Conservation (phyloP, 2,329 filamentous ascomycete species). For the Colletotrichum magnum region DNA sequence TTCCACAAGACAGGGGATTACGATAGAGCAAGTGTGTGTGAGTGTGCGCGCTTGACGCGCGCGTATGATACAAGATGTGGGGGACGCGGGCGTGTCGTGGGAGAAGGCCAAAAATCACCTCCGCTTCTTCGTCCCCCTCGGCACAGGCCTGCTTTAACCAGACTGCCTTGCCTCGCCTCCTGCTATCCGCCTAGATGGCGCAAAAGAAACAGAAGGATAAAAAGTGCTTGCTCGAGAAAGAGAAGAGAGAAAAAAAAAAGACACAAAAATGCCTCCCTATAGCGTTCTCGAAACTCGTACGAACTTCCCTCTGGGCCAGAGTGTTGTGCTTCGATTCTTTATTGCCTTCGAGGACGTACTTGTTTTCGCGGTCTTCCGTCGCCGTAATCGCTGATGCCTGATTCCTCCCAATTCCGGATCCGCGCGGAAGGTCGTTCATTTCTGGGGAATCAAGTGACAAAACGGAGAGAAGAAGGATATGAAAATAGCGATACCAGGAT, state of each 20-base stretch:
- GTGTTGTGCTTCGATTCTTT: constrained; percentile 12
- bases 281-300: constrained; percentile 8
- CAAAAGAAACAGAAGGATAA: neutral
- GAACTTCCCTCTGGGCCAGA: constrained; percentile 10
- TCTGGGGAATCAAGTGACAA: constrained; percentile 18
- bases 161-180: neutral
- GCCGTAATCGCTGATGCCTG: constrained; percentile 24
- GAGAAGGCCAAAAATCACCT: constrained; percentile 2
- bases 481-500: constrained; percentile 1
- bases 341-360: neutral
- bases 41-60: neutral
- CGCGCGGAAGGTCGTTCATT: constrained; percentile 3
- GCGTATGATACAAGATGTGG: constrained; percentile 30
- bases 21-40: constrained; percentile 6
- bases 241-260: neutral
- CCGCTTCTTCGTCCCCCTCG: neutral
- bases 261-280: constrained; percentile 6
- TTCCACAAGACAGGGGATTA: constrained; percentile 11
- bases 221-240: neutral
- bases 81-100: neutral
- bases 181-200: neutral
- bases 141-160: constrained; percentile 11
- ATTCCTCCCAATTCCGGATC: constrained; percentile 24
- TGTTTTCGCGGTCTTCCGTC: constrained; percentile 1
- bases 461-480: neutral